Evolutionary conservation across 225 moss, liverwort and hornwort genomes (phyloP), one percentile per base, ranked within the genome.

Genomic region (Pseudoscleropodium purum): DNA sequence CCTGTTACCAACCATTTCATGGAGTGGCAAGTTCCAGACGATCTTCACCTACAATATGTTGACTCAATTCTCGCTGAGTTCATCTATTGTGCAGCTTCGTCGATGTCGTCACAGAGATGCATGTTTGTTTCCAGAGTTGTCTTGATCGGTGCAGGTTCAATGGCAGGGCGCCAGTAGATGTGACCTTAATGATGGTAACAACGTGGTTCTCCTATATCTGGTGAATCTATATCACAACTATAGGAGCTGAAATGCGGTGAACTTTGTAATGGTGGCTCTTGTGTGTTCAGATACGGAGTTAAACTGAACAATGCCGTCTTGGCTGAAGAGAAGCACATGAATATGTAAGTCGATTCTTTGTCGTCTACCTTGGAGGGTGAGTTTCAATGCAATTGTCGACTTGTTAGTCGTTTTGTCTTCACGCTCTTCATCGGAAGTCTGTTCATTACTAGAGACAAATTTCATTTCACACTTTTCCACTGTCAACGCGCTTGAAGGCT

Each of bases 251-350:
- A 85, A 75, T 87, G n/a, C 19, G 23, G 54, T 62, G 51, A 83
- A 49, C 20, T 62, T 85, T 83, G 17, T 69, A 66, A 90, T 83
- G 61, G 67, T 84, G 72, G 59, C 83, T 86, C 31, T 31, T 89
- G 66, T 89, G 66, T 86, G 39, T 91, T 90, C 79, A 97, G 96
- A 77, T 99, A 97, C 59, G 95, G 89, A 36, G 95, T 99, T 77
- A 94, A 94, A 93, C 87, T 95, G 60, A 99, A 96, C 88, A 94
- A 99, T 86, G 97, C 99, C 47, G 95, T 99, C 69, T 89, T 99
- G 85, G 99, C 99, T 13, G 99, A 97, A 79, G 96, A 97, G 67
- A 97, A 94, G 89, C 99, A 99, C 76, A 88, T 97, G 68, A 95
- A 92, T 54, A 97, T 99, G 99, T 96, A 95, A 94, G 94, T 90